Conservation (phyloP, 768 basidiomycete genomes). For the Gloeostereum incarnatum region DNA sequence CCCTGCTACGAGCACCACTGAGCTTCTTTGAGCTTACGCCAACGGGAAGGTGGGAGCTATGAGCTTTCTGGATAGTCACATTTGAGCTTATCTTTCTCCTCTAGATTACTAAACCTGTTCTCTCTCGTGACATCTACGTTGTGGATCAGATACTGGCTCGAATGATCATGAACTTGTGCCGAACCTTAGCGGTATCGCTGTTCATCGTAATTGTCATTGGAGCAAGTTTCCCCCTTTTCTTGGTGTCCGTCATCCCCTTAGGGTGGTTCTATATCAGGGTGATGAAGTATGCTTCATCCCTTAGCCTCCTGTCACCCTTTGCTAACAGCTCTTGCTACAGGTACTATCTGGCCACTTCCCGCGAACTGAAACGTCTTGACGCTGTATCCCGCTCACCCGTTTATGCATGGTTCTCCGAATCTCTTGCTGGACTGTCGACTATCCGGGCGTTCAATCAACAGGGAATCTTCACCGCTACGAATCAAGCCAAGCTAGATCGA, state of each 20-base stretch:
- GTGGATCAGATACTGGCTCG: conserved; percentile 78
- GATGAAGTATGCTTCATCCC: conserved; percentile 44
- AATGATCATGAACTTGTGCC: conserved; percentile 62
- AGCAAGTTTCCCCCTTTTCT: conserved; percentile 72
- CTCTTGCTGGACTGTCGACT: conserved; percentile 65
- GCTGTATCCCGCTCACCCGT: conserved; percentile 87
- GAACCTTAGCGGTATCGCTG: conserved; percentile 50
- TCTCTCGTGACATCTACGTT: conserved; percentile 81
- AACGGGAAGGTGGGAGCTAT: conserved; percentile 52
- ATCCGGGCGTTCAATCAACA: conserved; percentile 79
- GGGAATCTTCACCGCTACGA: conserved; percentile 53
- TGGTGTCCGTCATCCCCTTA: conserved; percentile 67
- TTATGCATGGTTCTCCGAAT: conserved; percentile 84
- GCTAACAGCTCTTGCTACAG: conserved; percentile 22
- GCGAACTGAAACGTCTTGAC: conserved; percentile 83
- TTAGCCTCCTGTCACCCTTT: background rate
- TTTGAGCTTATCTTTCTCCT: background rate
- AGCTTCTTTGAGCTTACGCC: conserved; percentile 90
- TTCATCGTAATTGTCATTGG: conserved; percentile 70
- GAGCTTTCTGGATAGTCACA: background rate
- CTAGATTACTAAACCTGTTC: conserved; percentile 82
- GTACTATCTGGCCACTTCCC: conserved; percentile 81
- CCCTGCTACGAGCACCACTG: conserved; percentile 76
- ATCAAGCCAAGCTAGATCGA: conserved; percentile 69
- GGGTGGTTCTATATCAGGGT: conserved; percentile 74